Evolutionary conservation across 1,284 basidiomycete species (phyloP).

Genomic region (Wolfiporia cocos): DNA sequence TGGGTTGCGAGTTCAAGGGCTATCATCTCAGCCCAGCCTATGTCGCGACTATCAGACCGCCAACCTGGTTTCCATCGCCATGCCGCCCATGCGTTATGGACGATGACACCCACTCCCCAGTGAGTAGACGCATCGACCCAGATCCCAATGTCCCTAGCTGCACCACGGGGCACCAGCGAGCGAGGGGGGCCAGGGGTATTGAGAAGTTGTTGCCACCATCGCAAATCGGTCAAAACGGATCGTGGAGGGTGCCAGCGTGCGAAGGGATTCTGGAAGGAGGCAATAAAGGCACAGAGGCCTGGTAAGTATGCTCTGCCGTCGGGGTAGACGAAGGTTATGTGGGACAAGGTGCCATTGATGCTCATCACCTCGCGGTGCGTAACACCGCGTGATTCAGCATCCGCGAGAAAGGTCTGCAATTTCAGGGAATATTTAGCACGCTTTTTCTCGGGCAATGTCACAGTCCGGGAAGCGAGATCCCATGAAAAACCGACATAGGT

Average conservation of each 20-base stretch:
- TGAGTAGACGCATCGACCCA: conserved; percentile 31
- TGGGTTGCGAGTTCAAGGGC: conserved; percentile 28
- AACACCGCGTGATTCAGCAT: background rate
- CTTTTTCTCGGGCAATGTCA: conserved; percentile 16
- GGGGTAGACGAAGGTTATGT: conserved; percentile 23
- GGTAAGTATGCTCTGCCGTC: conserved; percentile 24
- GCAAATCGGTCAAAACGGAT: conserved; percentile 20
- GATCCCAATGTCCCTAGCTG: conserved; percentile 15
- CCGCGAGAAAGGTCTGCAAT: conserved; percentile 8
- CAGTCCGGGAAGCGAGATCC: conserved; percentile 23
- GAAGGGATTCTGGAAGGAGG: conserved; percentile 2
- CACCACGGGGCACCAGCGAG: conserved; percentile 11
- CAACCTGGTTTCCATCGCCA: conserved; percentile 25
- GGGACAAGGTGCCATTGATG: conserved; percentile 29
- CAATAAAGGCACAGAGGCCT: conserved; percentile 23
- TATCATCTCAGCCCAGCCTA: conserved; percentile 36
- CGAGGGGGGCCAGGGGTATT: conserved; percentile 1
- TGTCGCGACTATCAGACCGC: conserved; percentile 22
- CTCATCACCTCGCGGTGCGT: conserved; percentile 16
- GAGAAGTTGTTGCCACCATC: conserved; percentile 28
- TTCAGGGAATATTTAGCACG: conserved; percentile 13
- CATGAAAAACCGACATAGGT: conserved; percentile 35
- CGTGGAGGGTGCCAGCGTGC: conserved; percentile 13
- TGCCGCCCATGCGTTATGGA: conserved; percentile 22
- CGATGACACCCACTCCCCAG: conserved; percentile 32